Base-by-base conservation (phyloP, 2,329 filamentous ascomycete species). In the Coniochaeta sp. region DNA sequence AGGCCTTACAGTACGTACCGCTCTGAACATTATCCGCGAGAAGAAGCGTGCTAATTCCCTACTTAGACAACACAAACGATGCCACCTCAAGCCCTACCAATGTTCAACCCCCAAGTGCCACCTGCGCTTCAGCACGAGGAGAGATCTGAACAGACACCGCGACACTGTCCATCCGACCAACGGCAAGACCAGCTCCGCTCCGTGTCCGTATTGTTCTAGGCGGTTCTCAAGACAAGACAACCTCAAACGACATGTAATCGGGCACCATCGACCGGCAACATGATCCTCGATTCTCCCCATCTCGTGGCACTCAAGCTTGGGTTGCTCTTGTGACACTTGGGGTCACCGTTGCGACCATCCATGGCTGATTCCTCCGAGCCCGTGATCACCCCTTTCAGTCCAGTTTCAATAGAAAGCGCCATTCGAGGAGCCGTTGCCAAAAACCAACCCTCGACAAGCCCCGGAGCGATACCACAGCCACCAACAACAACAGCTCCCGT, bases 1-100 rank as follows among this genome's bases (percentile, higher is more conserved):
- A 42, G 38, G 22, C 38, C n/a, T 26, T 42, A 26, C 20, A 24
- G 38, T 42, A 42, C 5, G 38, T n/a, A n/a, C n/a, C n/a, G n/a
- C n/a, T n/a, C n/a, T n/a, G n/a, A 9, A 8, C 18, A 40, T 40
- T 4, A 24, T 26, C 18, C 14, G 18, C 38, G 6, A 42, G 20
- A 26, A 4, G 8, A 18, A 24, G 3, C 8, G 2, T 42, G 38
- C 38, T 42, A 42, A 42, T 26, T 5, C n/a, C 10, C 14, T 6
- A 30, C 26, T 20, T 32, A 50, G 48, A 16, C 48, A 50, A 50
- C 48, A 50, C 32, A 50, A 50, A 32, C 48, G 48, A 14, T 50
- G 48, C 48, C 48, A 50, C 24, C 32, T 26, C 10, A 50, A 42
- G 24, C 26, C 33, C 14, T 38, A 30, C 32, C 32, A 22, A 16